Evolutionary conservation across 2,329 filamentous ascomycete genomes (phyloP).

Genomic region (Escovopsis sp.): DNA sequence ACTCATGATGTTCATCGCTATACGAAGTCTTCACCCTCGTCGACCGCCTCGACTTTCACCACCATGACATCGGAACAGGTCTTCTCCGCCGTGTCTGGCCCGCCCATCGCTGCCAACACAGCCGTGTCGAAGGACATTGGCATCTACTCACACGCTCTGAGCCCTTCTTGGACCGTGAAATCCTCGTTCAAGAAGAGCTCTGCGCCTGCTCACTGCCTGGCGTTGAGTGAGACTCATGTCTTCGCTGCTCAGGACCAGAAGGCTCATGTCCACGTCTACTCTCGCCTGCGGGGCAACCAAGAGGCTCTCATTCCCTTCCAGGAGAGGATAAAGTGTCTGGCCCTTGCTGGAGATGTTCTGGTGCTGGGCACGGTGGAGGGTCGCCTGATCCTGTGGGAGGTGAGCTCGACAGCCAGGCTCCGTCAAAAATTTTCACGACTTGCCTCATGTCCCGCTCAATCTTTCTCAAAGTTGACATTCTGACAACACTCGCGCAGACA

Average conservation of each 20-base stretch:
- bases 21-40: no score
- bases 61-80: constrained; percentile 47
- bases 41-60: no score
- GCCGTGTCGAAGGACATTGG: constrained; percentile 63
- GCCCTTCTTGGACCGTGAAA: constrained; percentile 61
- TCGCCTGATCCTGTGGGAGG: constrained; percentile 85
- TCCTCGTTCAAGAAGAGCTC: constrained; percentile 85
- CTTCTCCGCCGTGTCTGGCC: constrained; percentile 41
- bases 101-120: constrained; percentile 44
- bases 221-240: constrained; percentile 65
- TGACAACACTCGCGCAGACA: constrained; percentile 34
- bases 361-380: constrained; percentile 74
- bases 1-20: no score
- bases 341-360: constrained; percentile 56
- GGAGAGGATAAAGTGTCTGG: constrained; percentile 68
- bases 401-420: constrained; percentile 23
- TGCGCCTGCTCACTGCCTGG: constrained; percentile 61
- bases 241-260: constrained; percentile 88
- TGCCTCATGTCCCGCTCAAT: no score
- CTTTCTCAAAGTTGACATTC: background rate
- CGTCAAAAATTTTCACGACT: background rate
- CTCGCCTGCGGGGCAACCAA: constrained; percentile 65
- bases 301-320: constrained; percentile 80
- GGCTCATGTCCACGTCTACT: constrained; percentile 87
- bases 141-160: constrained; percentile 72